These are phyloP conservation scores for Diddensiella santjacobensis DNA, from an alignment of 805 yeast species.

Conservation along the genomic window DNA sequence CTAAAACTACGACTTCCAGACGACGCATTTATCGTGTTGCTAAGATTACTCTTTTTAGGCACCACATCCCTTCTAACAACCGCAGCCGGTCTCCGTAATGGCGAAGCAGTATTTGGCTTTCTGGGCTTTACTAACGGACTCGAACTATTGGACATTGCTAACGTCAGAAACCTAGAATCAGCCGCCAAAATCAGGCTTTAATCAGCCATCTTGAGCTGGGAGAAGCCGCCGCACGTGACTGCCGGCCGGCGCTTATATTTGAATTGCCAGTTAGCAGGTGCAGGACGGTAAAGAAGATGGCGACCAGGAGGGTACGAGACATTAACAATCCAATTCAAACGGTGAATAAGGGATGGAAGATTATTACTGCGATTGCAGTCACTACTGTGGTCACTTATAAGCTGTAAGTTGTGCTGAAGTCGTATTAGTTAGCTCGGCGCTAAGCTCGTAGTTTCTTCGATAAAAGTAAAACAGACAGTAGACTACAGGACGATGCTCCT, in stretches of 20 bases:
- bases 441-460: background rate
- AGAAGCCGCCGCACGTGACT: too few relatives aligned
- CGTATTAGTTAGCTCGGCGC: background rate
- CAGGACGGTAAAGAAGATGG: too few relatives aligned
- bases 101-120: slow-evolving; percentile 12
- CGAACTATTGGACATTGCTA: slow-evolving; percentile 8
- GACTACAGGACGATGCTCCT: slow-evolving; percentile 12
- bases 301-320: too few relatives aligned
- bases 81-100: slow-evolving; percentile 9
- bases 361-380: slow-evolving; percentile 28
- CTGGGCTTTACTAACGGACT: slow-evolving; percentile 10
- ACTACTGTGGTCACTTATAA: slow-evolving; percentile 27
- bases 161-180: slow-evolving; percentile 3
- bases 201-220: background rate
- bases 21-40: background rate
- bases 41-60: background rate
- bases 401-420: slow-evolving; percentile 20
- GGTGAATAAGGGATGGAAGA: slow-evolving; percentile 34
- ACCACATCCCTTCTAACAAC: background rate
- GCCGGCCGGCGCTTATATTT: too few relatives aligned
- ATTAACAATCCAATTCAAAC: slow-evolving; percentile 8
- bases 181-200: background rate
- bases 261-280: too few relatives aligned
- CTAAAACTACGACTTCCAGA: background rate
- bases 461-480: background rate